Base-by-base conservation (phyloP, 768 basidiomycete genomes). In the Amanita polypyramis region DNA sequence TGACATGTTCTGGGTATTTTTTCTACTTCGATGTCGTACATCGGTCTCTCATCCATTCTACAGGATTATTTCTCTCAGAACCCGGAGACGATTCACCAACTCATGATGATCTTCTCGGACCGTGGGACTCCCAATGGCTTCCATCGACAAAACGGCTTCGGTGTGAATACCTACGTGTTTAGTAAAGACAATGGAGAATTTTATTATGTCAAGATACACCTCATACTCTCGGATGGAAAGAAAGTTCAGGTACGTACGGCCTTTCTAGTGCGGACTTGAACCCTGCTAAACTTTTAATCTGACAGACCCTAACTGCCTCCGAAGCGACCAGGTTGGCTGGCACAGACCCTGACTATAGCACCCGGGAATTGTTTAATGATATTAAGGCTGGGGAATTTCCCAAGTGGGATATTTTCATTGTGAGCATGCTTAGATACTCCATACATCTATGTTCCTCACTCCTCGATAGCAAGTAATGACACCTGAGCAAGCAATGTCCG, bases 31-130 rank as follows among this genome's bases (percentile, higher is more conserved):
- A 15, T 36, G 20, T 15, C 15, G 17, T 17, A 23, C 14, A 59
- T 61, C 62, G 55, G 45, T 57, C 19, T 56, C 52, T 23, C 6
- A 21, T 4, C 32, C 37, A 14, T 35, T 45, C 43, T 49, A 19
- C 42, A 90, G 88, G 93, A 95, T 64, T 95, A 89, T 60, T 77
- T 95, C 49, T 76, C 79, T 25, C 81, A 88, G 63, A 90, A 89
- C 68, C 85, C 88, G 8, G 88, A 93, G 68, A 86, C 89, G 15
- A 87, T 85, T 50, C 87, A 91, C 64, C 88, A 91, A 67, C 70
- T 89, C 58, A 74, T 88, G 76, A 94, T 94, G 63, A 75, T 90
- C 51, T 84, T 96, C 71, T 87, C 87, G n/a, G 94, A 97, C 66
- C 88, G 94, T 58, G 85, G 90, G 40, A 96, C 91, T 48, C 94